Evolutionary conservation across 305 asterid genomes (phyloP).

Genomic region (Solanum hybrid): DNA sequence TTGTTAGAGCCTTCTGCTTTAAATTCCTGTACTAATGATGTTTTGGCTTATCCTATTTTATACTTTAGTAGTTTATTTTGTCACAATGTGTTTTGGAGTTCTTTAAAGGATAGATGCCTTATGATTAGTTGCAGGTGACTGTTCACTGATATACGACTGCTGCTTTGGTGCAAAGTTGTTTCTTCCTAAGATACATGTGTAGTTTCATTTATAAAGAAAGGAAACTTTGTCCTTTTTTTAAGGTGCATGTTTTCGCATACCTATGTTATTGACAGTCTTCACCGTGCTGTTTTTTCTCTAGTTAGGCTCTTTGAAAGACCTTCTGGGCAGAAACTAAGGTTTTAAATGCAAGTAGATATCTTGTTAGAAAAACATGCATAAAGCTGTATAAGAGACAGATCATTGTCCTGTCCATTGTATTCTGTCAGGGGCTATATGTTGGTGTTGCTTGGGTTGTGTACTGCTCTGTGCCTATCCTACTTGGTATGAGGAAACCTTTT

Average conservation of each 20-base stretch:
- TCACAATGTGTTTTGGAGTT: not conserved
- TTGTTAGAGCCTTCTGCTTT: not conserved
- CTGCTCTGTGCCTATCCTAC: not conserved
- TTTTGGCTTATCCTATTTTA: not conserved
- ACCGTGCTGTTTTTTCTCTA: not conserved
- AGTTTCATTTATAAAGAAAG: not conserved
- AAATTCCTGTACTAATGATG: not conserved
- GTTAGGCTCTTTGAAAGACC: not conserved
- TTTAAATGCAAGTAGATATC: not conserved
- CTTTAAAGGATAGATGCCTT: not conserved
- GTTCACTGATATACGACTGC: not conserved
- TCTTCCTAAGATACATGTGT: not conserved
- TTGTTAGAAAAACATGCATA: not conserved
- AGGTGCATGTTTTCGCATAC: not conserved
- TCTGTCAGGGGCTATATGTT: not conserved
- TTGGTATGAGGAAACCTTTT: not conserved
- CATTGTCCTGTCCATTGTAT: not conserved
- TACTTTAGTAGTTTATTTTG: not conserved
- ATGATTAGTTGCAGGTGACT: not conserved
- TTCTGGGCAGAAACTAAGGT: not conserved
- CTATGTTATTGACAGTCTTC: not conserved
- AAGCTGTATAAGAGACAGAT: not conserved
- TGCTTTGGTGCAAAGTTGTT: not conserved
- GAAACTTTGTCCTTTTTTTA: not conserved
- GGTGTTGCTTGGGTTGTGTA: not conserved